phyloP scores from a whole-genome alignment of 1,139 yeast genomes.

The Sugiyamaella castrensis region DNA sequence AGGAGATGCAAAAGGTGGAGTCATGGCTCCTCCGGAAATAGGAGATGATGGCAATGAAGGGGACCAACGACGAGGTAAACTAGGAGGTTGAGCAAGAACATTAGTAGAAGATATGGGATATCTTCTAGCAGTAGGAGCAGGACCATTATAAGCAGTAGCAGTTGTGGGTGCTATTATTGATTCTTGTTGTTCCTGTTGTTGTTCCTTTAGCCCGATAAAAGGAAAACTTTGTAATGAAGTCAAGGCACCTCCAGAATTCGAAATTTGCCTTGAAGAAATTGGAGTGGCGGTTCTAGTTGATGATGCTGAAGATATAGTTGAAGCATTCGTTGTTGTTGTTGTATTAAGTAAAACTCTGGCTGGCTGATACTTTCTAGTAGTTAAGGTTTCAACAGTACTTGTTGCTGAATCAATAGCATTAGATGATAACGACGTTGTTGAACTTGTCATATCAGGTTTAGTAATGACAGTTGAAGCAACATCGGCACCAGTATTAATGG shows the following conservation, averaged over 20 bases:
- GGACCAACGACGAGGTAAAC: not conserved
- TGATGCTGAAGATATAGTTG: slow-evolving; percentile 3
- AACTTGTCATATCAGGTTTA: not conserved
- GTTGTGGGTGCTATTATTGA: too few species aligned
- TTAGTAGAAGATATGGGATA: slow-evolving; percentile 9
- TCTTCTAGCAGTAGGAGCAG: not conserved
- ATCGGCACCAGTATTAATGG: not conserved
- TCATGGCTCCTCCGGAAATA: slow-evolving; percentile 3
- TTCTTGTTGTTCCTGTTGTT: not conserved
- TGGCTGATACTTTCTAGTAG: slow-evolving; percentile 12
- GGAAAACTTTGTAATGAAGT: slow-evolving; percentile 15
- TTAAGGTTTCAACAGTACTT: too few species aligned
- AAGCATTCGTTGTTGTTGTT: slow-evolving; percentile 6
- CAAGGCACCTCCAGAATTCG: not conserved
- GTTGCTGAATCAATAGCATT: not conserved
- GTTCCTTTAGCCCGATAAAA: slow-evolving; percentile 9
- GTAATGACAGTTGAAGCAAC: slow-evolving; percentile 1
- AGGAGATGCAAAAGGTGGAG: slow-evolving; percentile 3
- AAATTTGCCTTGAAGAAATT: not conserved
- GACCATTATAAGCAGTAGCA: not conserved
- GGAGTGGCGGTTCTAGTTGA: slow-evolving; percentile 5
- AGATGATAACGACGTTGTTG: slow-evolving; percentile 4
- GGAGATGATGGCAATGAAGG: slow-evolving; percentile 24
- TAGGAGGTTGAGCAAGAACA: slow-evolving; percentile 4
- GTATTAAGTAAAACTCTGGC: slow-evolving; percentile 11